Evolutionary conservation across 441 rosid species (phyloP), one percentile per base, ranked within the genome.

Genomic region (Pelargonium fulgidum): DNA sequence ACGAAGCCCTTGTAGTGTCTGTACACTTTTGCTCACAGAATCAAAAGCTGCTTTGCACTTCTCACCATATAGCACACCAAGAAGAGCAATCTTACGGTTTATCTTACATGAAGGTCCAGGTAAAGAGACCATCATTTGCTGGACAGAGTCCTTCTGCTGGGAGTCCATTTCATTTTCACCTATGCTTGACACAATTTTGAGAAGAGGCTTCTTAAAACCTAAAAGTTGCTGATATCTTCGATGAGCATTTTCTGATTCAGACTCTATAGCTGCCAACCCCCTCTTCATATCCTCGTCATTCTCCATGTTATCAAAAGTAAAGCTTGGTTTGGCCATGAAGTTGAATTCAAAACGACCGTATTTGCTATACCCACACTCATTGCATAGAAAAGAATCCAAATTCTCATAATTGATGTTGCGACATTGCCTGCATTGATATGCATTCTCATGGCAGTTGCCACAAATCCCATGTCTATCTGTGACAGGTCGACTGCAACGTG

Each of bases 21-120:
- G 99, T 64, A 96, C 99, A 82, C 99, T 96, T 85, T 96, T 96
- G 88, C 97, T 93, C 71, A 96, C 99, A 77, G 99, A 96, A 83
- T 93, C 99, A 85, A 96, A 96, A 78, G 99, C 99, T 79, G 99
- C 99, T 84, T 96, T 96, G 87, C 99, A 96, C 81, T 96, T 96
- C 82, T 96, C 99, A 82, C 98, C 99, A 81, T 96, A 96, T 48
- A 96, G 84, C 68, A 96, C 99, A 80, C 99, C 99, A 73, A 96
- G 93, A 81, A 93, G 99, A 73, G 98, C 96, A 78, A 96, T 90
- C 82, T 93, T 96, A 26, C 99, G 97, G 83, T 96, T 96, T 72
- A 93, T 89, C 89, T 96, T 96, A 79, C 97, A 94, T 48, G 99
- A 92, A 68, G 99, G 99, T 71, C 99, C 97, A 56, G 98, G 96